Evolutionary conservation across 768 basidiomycete genomes (phyloP), one percentile per base, ranked within the genome.

Genomic region (Pleurotus cornucopiae): DNA sequence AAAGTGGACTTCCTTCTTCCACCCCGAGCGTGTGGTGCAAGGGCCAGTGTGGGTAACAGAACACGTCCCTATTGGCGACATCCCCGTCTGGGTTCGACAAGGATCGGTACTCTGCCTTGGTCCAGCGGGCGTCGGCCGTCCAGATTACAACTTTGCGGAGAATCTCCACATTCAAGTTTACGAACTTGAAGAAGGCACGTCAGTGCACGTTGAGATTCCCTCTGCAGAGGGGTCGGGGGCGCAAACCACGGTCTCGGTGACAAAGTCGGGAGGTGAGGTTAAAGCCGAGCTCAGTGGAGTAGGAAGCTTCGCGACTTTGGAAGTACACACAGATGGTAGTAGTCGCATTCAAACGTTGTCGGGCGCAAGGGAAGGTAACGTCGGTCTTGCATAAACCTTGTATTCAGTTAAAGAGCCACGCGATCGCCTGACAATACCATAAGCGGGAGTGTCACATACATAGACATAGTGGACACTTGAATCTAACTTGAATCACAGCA

Each of bases 21-120:
- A 84, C 64, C 76, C 80, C 1, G 69, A 72, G 40, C 76, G 82
- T 45, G 75, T 74, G n/a, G 61, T 83, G 23, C 66, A 73, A 48
- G 88, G 88, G 0, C 87, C 86, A 0, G 60, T 62, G 14, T 89
- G 86, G 86, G 70, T 88, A 57, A 77, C 77, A 51, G 82, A 84
- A 60, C 70, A 78, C 55, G 82, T 86, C n/a, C 78, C 84, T 21
- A 67, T 87, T 39, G 78, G 85, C 61, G 76, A 80, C 55, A 76
- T 89, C 39, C 86, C 86, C 13, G 80, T 89, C 25, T 89, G 81
- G 80, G 80, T 88, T 38, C 75, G 83, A 38, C 77, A 78, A 23
- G 80, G 78, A 38, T 79, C 76, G 13, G 75, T 88, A 16, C 66
- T 89, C 16, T 69, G 77, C 52, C 73, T 88, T n/a, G 84, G 86